Percentiles rank a stretch among this genome's conserved stretches.
These are phyloP conservation scores for Cystofilobasidium bisporidii DNA, from an alignment of 768 basidiomycete genomes.

Conservation along the genomic window DNA sequence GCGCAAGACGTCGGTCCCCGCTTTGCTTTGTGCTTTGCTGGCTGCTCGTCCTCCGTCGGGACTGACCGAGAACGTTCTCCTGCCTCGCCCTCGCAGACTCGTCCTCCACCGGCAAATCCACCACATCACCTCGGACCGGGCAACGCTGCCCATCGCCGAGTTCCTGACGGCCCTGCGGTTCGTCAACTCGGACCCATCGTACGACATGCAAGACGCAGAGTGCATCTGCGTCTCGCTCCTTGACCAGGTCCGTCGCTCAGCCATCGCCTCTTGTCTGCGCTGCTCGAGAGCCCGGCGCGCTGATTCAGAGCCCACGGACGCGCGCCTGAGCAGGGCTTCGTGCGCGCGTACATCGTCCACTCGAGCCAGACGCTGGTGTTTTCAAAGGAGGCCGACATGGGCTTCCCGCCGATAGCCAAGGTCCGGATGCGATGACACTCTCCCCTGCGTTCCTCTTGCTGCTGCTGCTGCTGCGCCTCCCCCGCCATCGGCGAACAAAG, in stretches of 20 bases:
- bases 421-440: conserved; percentile 11
- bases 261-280: no score
- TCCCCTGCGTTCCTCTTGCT: no score
- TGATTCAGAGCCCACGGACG: no score
- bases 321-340: no score
- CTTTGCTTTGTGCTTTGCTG: neutral
- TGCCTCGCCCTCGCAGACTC: no score
- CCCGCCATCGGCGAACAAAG: no score
- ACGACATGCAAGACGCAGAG: conserved; percentile 25
- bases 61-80: no score
- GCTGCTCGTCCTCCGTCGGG: no score
- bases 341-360: conserved; percentile 22
- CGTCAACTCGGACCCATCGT: conserved; percentile 12
- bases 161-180: conserved; percentile 22
- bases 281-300: no score
- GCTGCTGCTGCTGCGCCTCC: no score
- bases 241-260: conserved; percentile 17
- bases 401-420: conserved; percentile 17
- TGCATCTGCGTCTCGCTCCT: conserved; percentile 21
- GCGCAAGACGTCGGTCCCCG: conserved; percentile 11
- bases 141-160: conserved; percentile 12
- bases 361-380: conserved; percentile 19
- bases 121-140: neutral
- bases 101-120: conserved; percentile 7
- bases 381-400: conserved; percentile 19